Evolutionary conservation across 106 monocot genomes (phyloP), one percentile per base, ranked within the genome.

Genomic region (Narthecium ossifragum): DNA sequence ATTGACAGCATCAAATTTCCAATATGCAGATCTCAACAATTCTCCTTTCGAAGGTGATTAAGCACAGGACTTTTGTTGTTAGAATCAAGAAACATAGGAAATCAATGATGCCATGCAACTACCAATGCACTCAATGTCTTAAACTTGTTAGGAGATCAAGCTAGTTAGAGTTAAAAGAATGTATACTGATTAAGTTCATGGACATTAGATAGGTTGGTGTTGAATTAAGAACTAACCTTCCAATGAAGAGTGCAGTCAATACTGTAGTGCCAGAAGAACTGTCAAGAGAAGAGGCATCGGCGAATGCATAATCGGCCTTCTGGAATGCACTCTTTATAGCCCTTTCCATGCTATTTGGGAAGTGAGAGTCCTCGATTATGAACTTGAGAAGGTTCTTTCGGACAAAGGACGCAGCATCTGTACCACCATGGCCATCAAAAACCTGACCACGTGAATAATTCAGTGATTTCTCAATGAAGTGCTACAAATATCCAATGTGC

Each of bases 381-480:
- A 75, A 72, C 54, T 73, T 78, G 13, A 90, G 72, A 8, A 85
- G 57, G 61, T 81, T 81, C 40, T 75, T 73, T 14, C 59, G 64
- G 26, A 81, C 61, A 41, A 78, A 90, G 15, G 53, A 56, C n/a
- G 78, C 90, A 8, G 90, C 90, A 64, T 90, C 90, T 0, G 54
- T 60, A 41, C 90, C 90, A 26, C 85, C 84, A 61, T 90, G 90
- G 15, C 89, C 90, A 66, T 90, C 90, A 66, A 90, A 90, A 5
- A 90, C 81, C 90, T 89, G 77, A 43, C 46, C 8, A 59, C n/a
- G 2, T 23, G 12, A 5, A 27, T 31, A 31, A 7, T 32, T 43
- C 6, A 64, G 13, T 20, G 12, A 50, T 23, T 8, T 46, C 13
- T 40, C 30, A 14, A 31, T 8, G 3, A 53, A 26, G n/a, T n/a